These are phyloP conservation scores for Bacterosira constricta DNA, from an alignment of 108 stramenopile genomes.

Conservation along the genomic window DNA sequence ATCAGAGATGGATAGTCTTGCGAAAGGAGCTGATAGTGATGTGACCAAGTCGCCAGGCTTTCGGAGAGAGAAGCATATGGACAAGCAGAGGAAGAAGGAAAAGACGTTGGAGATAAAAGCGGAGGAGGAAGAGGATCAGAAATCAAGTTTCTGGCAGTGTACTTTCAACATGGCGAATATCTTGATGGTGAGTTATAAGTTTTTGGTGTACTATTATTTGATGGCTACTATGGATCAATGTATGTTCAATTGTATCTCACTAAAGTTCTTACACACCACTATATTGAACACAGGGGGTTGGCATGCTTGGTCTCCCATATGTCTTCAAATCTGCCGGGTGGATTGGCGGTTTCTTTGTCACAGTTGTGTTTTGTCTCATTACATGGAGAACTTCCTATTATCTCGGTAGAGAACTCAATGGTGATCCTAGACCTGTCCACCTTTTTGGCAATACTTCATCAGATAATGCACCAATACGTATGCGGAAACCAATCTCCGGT, in stretches of 20 bases:
- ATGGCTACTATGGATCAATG: neutral
- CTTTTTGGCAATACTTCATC: constrained; percentile 44
- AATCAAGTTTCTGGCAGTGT: constrained; percentile 64
- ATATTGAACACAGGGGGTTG: constrained; percentile 52
- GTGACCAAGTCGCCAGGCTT: constrained; percentile 36
- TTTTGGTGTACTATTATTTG: neutral
- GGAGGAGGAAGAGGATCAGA: constrained; percentile 25
- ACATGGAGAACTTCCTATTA: constrained; percentile 80
- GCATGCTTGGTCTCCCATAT: constrained; percentile 74
- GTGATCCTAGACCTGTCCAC: constrained; percentile 66
- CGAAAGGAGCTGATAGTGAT: constrained; percentile 7
- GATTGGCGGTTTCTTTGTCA: constrained; percentile 60
- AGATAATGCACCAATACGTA: constrained; percentile 37
- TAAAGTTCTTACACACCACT: neutral
- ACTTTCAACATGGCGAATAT: constrained; percentile 83
- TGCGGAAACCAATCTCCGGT: constrained; percentile 63
- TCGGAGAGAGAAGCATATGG: constrained; percentile 38
- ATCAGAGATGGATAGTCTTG: constrained; percentile 7
- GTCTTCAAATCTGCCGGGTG: constrained; percentile 67
- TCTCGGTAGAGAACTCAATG: constrained; percentile 77
- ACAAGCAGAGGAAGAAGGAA: constrained; percentile 27
- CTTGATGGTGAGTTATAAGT: constrained; percentile 53
- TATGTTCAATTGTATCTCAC: neutral
- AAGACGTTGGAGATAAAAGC: neutral
- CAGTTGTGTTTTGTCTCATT: constrained; percentile 52